Percentiles rank a stretch among this genome's conserved stretches.
phyloP scores from a whole-genome alignment of 352 stramenopile genomes.

The Plasmopara halstedii region DNA sequence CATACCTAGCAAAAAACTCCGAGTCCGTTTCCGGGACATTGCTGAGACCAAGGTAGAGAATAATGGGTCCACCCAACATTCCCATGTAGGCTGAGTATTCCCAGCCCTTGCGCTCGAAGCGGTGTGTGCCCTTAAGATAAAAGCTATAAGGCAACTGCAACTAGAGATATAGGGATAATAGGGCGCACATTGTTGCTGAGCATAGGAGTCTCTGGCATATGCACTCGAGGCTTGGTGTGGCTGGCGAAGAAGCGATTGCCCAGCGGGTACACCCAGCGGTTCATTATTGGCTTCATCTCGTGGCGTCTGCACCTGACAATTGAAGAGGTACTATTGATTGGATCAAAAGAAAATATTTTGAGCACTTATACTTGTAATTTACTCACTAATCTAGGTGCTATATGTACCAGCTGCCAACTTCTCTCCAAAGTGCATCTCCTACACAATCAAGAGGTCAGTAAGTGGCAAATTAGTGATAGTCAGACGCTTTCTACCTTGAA shows the following conservation, averaged over 20 bases:
- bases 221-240: slow-evolving; percentile 43
- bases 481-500: slow-evolving; percentile 29
- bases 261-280: slow-evolving; percentile 23
- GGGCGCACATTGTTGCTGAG: slow-evolving; percentile 76
- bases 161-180: background rate
- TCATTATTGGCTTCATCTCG: slow-evolving; percentile 15
- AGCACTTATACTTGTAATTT: slow-evolving; percentile 1
- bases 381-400: slow-evolving; percentile 25
- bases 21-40: slow-evolving; percentile 80
- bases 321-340: slow-evolving; percentile 6
- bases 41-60: slow-evolving; percentile 71
- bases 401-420: slow-evolving; percentile 53
- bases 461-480: background rate
- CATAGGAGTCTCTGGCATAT: slow-evolving; percentile 85
- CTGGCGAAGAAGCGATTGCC: slow-evolving; percentile 45
- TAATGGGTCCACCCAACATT: slow-evolving; percentile 54
- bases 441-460: background rate
- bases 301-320: background rate
- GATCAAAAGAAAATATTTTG: slow-evolving; percentile 11
- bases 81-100: slow-evolving; percentile 77
- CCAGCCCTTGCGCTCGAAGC: slow-evolving; percentile 76
- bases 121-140: slow-evolving; percentile 72
- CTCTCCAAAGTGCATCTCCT: slow-evolving; percentile 72
- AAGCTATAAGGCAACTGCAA: too few relatives aligned
- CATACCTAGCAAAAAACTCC: slow-evolving; percentile 72